Evolutionary conservation across 176 grass and related monocot species (phyloP).

Genomic region (Paspalum vaginatum): DNA sequence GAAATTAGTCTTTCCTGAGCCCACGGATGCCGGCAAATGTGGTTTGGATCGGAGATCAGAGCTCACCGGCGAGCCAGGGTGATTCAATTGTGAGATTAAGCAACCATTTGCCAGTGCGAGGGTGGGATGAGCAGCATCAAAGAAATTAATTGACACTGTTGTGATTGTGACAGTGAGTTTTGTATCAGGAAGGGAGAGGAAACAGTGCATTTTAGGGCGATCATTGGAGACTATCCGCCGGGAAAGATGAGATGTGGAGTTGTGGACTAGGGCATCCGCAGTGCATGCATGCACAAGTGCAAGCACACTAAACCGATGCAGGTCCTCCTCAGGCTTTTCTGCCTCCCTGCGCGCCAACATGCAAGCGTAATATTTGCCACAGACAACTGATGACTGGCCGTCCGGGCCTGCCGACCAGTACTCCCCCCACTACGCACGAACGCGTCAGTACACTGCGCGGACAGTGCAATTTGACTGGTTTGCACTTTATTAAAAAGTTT

Average conservation of each 20-base stretch:
- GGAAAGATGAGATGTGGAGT: background rate
- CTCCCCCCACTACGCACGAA: background rate
- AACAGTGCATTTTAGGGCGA: background rate
- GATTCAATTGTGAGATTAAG: too few species aligned
- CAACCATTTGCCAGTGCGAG: too few species aligned
- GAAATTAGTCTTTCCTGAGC: too few species aligned
- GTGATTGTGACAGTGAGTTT: too few species aligned
- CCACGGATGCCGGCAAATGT: too few species aligned
- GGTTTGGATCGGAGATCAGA: too few species aligned
- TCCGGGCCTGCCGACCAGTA: background rate
- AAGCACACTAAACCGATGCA: conserved; percentile 29
- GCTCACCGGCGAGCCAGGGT: too few species aligned
- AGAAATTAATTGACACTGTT: too few species aligned
- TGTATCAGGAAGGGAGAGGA: background rate
- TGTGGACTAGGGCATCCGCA: background rate
- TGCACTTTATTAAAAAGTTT: background rate
- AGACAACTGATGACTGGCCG: conserved; percentile 16
- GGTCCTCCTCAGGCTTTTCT: conserved; percentile 47
- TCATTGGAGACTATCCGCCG: background rate
- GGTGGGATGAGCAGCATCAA: too few species aligned
- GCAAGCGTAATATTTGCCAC: conserved; percentile 31
- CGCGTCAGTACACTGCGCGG: background rate
- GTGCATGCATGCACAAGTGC: conserved; percentile 30
- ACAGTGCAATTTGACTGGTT: conserved; percentile 50
- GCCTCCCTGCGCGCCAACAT: conserved; percentile 25